Base-by-base conservation (phyloP, 768 basidiomycete genomes). In the Gloeophyllum trabeum region DNA sequence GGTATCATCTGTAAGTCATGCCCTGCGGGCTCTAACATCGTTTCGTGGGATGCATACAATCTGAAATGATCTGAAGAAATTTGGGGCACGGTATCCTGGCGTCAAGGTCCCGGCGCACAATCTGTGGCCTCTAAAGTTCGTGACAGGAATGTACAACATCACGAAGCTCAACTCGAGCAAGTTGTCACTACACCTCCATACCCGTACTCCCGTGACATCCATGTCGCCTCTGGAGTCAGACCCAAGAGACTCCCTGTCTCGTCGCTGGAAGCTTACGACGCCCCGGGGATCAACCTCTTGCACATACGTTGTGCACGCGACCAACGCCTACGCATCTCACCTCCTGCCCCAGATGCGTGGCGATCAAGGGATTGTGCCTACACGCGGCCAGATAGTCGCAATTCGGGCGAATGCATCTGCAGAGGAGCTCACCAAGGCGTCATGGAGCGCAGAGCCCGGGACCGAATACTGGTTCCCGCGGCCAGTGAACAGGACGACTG, bases 381-480 rank as follows among this genome's bases (percentile, higher is more conserved):
- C 75, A 0, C 78, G 88, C 7, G 86, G 79, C 1, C 88, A 91
- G 53, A 66, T 80, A 34, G 54, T 75, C 24, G 62, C 71, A 0
- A 57, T 62, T 1, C 66, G 68, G n/a, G 66, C 74, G 0, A 48
- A 54, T 3, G 70, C 67, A 0, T 46, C 63, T 0, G 43, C 60
- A 1, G 53, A 64, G 7, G 52, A 65, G 13, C 55, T 79, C 20
- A 65, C 64, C 10, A 59, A 46, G 48, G 55, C 32, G 59, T 71
- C 61, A 47, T 46, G 73, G 61, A 43, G 61, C 65, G 46, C 67
- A 3, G 59, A 65, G 40, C 47, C 72, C 47, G 75, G 73, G 0
- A 71, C 63, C 51, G 81, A 86, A 49, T 91, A 90, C 54, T 89
- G 83, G 82, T 88, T 91, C 54, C 79, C 84, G n/a, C 69, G 87